These are phyloP conservation scores for Escallonia herrerae DNA, from an alignment of 129 eudicot species.

Conservation along the genomic window DNA sequence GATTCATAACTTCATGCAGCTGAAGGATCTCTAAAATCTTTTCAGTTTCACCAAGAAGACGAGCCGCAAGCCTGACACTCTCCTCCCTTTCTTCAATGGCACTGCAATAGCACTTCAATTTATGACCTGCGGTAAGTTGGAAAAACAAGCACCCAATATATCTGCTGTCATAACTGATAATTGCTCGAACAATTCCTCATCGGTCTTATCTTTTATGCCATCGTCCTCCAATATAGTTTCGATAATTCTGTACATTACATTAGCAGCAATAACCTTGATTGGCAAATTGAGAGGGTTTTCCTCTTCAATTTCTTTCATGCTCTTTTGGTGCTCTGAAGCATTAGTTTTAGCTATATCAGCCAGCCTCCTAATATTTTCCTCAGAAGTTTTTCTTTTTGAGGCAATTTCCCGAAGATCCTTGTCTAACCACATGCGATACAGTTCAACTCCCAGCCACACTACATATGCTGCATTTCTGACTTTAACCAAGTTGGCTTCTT, in stretches of 20 bases:
- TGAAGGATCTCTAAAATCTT: slow-evolving; percentile 11
- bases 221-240: not conserved
- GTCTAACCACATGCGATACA: slow-evolving; percentile 20
- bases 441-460: slow-evolving; percentile 23
- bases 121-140: slow-evolving; percentile 22
- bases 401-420: slow-evolving; percentile 3
- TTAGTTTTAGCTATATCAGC: not conserved
- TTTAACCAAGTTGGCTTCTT: not conserved
- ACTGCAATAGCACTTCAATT: slow-evolving; percentile 9
- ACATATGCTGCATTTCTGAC: slow-evolving; percentile 8
- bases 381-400: slow-evolving; percentile 4
- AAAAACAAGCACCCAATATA: slow-evolving; percentile 17
- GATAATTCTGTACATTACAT: slow-evolving; percentile 29
- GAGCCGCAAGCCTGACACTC: slow-evolving; percentile 20
- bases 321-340: not conserved
- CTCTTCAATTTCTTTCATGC: not conserved
- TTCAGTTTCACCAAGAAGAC: slow-evolving; percentile 24
- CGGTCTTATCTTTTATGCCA: not conserved
- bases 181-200: slow-evolving; percentile 1
- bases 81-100: slow-evolving; percentile 21
- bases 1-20: slow-evolving; percentile 1
- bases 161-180: slow-evolving; percentile 23
- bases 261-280: slow-evolving; percentile 10
- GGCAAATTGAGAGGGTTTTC: not conserved
- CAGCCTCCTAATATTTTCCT: slow-evolving; percentile 17